Percentiles rank a stretch among this genome's conserved stretches.
Evolutionary conservation across 1,139 yeast species (phyloP).

Genomic region (Protomyces inouyei): DNA sequence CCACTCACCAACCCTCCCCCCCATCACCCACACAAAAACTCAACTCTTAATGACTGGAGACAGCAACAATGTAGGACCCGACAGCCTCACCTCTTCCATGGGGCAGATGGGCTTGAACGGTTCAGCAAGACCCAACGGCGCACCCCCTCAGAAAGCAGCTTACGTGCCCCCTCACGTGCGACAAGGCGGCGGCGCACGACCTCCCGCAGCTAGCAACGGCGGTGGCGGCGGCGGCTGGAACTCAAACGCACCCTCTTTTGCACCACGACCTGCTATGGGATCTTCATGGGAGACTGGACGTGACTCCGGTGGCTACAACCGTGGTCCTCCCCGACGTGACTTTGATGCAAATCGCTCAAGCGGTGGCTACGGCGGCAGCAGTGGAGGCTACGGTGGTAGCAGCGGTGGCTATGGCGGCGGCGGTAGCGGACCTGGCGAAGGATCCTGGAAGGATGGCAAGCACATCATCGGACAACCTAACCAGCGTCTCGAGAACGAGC

Average conservation of each 20-base stretch:
- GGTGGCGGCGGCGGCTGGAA: constrained; percentile 13
- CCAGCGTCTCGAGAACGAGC: constrained; percentile 65
- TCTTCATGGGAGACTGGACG: constrained; percentile 17
- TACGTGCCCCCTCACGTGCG: constrained; percentile 26
- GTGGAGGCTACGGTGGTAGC: background rate
- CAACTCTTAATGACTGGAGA: constrained; percentile 1
- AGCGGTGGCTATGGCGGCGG: constrained; percentile 7
- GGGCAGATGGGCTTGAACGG: constrained; percentile 25
- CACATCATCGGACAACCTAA: constrained; percentile 79
- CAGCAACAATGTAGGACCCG: constrained; percentile 20
- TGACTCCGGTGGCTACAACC: background rate
- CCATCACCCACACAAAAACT: background rate
- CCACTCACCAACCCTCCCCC: background rate
- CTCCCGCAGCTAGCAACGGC: background rate
- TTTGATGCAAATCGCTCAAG: constrained; percentile 14
- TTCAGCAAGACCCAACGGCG: constrained; percentile 14
- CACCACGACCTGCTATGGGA: constrained; percentile 13
- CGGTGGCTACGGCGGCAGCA: background rate
- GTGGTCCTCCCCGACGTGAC: constrained; percentile 22
- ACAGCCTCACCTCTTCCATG: constrained; percentile 21
- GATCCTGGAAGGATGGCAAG: constrained; percentile 80
- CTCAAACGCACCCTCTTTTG: constrained; percentile 22
- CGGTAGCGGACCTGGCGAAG: constrained; percentile 43
- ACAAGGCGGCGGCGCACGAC: constrained; percentile 15
- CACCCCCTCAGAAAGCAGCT: constrained; percentile 14